phyloP scores from a whole-genome alignment of 345 rosid genomes.

The Sonneratia alba region DNA sequence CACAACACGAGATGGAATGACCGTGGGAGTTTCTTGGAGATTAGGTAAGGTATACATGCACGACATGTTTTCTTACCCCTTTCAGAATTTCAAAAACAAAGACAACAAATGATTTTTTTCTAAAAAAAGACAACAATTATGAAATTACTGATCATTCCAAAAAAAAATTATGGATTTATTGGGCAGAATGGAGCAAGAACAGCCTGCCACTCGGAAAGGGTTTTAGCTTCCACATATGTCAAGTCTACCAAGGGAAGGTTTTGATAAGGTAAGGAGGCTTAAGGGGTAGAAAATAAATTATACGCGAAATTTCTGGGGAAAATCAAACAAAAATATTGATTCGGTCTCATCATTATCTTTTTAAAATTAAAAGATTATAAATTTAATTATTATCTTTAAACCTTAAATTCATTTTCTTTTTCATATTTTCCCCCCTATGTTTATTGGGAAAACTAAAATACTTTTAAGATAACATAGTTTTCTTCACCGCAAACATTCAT shows the following conservation, averaged over 20 bases:
- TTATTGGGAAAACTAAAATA: neutral
- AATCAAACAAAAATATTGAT: no score
- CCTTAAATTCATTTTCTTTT: no score
- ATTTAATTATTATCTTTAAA: no score
- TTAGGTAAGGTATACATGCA: slow-evolving; percentile 22
- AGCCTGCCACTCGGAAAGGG: slow-evolving; percentile 66
- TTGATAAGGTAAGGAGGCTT: slow-evolving; percentile 37
- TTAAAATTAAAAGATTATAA: no score
- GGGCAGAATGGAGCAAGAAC: slow-evolving; percentile 52
- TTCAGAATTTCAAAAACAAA: neutral
- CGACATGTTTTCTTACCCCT: neutral
- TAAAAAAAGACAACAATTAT: neutral
- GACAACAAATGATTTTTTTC: no score
- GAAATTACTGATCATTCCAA: neutral
- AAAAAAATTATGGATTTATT: neutral
- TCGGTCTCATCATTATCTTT: no score
- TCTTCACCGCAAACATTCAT: neutral
- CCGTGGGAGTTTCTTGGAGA: slow-evolving; percentile 56
- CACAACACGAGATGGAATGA: slow-evolving; percentile 54
- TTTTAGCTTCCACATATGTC: slow-evolving; percentile 57
- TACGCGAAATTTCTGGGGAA: no score
- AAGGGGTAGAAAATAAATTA: neutral
- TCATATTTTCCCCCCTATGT: no score
- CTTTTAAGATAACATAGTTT: neutral
- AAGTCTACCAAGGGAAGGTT: slow-evolving; percentile 55